Evolutionary conservation across 805 yeast species (phyloP).

Genomic region (Candida coquimbonensis): DNA sequence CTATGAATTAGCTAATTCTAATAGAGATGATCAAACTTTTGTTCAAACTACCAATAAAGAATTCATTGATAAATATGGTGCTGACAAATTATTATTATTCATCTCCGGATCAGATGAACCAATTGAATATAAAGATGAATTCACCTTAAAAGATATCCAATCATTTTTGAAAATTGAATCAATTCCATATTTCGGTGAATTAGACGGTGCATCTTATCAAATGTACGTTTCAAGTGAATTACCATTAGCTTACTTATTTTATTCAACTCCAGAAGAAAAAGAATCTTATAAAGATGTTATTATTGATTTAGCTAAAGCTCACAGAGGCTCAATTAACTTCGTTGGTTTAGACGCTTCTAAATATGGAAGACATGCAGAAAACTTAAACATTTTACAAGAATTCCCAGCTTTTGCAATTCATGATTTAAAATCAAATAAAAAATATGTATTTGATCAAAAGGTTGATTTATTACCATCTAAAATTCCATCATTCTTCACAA

Average conservation of each 20-base stretch:
- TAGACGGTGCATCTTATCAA: conserved; percentile 72
- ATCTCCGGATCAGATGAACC: conserved; percentile 27
- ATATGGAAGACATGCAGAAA: conserved; percentile 82
- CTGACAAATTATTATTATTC: conserved; percentile 25
- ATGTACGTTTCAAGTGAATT: conserved; percentile 61
- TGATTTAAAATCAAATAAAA: conserved; percentile 57
- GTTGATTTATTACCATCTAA: conserved; percentile 41
- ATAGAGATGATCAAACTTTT: conserved; percentile 61
- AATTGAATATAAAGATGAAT: conserved; percentile 24
- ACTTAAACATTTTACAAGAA: conserved; percentile 74
- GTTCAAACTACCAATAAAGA: conserved; percentile 37
- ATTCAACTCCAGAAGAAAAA: conserved; percentile 61
- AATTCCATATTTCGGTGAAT: conserved; percentile 82
- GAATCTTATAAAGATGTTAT: conserved; percentile 45
- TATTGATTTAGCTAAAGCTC: conserved; percentile 58
- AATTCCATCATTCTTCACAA: conserved; percentile 55
- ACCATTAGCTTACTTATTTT: conserved; percentile 89
- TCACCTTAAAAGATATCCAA: conserved; percentile 18
- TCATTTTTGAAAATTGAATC: conserved; percentile 44
- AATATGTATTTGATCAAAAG: conserved; percentile 70
- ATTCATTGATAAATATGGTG: conserved; percentile 29
- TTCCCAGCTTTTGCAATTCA: conserved; percentile 92
- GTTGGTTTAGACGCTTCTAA: conserved; percentile 79
- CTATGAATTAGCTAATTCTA: conserved; percentile 49
- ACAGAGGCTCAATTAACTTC: conserved; percentile 76